phyloP scores from a whole-genome alignment of 2,329 filamentous ascomycete genomes.

The Ceratocystis alfenasii region DNA sequence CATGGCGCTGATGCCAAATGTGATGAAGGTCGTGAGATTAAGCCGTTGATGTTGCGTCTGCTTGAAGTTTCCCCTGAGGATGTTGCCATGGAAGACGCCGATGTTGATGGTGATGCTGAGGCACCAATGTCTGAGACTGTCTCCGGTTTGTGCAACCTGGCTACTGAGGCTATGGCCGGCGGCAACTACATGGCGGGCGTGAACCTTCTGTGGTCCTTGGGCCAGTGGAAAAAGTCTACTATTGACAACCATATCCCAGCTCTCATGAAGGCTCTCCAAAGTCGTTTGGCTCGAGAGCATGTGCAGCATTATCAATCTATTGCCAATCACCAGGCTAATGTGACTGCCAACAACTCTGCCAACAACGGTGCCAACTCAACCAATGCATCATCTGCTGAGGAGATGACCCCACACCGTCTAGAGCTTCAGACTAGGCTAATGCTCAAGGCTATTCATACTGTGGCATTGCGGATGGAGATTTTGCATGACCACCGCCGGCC shows the following conservation, averaged over 20 bases:
- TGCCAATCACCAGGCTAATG: constrained; percentile 40
- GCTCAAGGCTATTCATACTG: constrained; percentile 88
- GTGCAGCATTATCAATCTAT: constrained; percentile 60
- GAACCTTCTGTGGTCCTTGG: constrained; percentile 86
- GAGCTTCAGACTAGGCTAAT: constrained; percentile 85
- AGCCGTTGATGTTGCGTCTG: constrained; percentile 67
- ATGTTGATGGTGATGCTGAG: constrained; percentile 75
- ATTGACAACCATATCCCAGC: constrained; percentile 80
- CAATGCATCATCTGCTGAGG: constrained; percentile 27
- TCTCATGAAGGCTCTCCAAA: constrained; percentile 86
- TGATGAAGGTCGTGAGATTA: constrained; percentile 58
- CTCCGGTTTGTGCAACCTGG: constrained; percentile 69
- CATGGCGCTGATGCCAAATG: constrained; percentile 60
- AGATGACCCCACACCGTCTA: constrained; percentile 63
- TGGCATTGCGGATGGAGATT: constrained; percentile 81
- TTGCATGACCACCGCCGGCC: constrained; percentile 83
- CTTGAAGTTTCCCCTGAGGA: constrained; percentile 80
- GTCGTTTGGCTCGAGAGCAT: constrained; percentile 86
- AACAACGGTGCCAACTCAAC: constrained; percentile 30
- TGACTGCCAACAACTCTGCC: constrained; percentile 34
- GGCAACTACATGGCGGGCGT: constrained; percentile 76
- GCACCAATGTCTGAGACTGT: constrained; percentile 77
- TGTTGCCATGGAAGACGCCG: constrained; percentile 55
- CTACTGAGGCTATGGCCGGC: constrained; percentile 73
- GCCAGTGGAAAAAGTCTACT: constrained; percentile 68